Conservation (phyloP, 345 rosid genomes). For the Citrus sp. region DNA sequence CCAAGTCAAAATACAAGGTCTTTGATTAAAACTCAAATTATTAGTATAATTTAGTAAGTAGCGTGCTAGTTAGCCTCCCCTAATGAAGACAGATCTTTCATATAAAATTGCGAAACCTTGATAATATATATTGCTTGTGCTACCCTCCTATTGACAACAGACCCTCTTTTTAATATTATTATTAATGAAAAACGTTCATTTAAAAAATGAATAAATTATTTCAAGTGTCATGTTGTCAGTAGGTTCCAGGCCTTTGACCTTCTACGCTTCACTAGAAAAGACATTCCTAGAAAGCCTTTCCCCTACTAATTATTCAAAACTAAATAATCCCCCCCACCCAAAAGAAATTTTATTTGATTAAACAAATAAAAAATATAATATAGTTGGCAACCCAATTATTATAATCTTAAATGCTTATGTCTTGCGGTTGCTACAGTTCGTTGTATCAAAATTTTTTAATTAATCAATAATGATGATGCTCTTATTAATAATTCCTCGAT, state of each 20-base stretch:
- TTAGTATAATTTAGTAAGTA: not conserved
- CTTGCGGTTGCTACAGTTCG: slow-evolving; percentile 1
- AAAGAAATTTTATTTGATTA: not conserved
- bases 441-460: no score
- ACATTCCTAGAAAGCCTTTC: slow-evolving; percentile 28
- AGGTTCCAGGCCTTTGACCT: slow-evolving; percentile 40
- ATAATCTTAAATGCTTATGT: not conserved
- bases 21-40: not conserved
- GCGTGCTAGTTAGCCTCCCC: not conserved
- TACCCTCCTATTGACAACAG: not conserved
- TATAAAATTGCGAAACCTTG: not conserved
- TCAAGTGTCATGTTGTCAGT: slow-evolving; percentile 32
- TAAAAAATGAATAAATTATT: not conserved
- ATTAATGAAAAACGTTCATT: not conserved
- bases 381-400: slow-evolving; percentile 13
- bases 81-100: not conserved
- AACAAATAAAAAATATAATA: not conserved
- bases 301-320: slow-evolving; percentile 7
- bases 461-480: not conserved
- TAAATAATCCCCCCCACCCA: not conserved
- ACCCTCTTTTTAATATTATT: not conserved
- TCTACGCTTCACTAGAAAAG: slow-evolving; percentile 39
- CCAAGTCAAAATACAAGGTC: not conserved
- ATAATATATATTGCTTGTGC: not conserved
- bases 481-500: not conserved